A percentile compares a stretch with the other conserved stretches of the same genome.
Conservation (phyloP, 164 flowering plant species). For the Warburgia ugandensis region DNA sequence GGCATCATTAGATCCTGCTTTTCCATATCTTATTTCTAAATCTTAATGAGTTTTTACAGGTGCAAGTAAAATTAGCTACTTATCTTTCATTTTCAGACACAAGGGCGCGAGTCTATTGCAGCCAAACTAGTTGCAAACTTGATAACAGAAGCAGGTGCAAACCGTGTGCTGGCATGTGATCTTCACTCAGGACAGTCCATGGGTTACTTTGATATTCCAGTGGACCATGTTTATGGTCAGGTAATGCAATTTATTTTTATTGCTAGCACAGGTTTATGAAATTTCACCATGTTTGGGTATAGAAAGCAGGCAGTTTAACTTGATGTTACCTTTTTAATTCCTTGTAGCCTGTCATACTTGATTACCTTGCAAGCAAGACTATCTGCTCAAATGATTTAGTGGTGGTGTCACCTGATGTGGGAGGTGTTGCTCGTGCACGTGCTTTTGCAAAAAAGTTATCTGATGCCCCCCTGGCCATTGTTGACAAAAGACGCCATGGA, state of each 20-base stretch:
- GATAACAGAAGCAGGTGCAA: slow-evolving; percentile 95
- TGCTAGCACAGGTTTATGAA: too few species aligned
- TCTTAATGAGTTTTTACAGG: not conserved
- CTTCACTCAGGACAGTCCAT: slow-evolving; percentile 99
- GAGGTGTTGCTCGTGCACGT: slow-evolving; percentile 97
- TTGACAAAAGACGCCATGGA: slow-evolving; percentile 94
- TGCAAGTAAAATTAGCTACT: not conserved
- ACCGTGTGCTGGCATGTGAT: slow-evolving; percentile 97
- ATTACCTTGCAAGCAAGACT: slow-evolving; percentile 93
- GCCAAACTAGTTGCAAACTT: slow-evolving; percentile 96
- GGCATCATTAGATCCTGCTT: not conserved
- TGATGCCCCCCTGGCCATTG: slow-evolving; percentile 98
- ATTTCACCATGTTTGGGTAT: too few species aligned
- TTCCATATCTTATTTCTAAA: not conserved
- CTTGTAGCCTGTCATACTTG: slow-evolving; percentile 85
- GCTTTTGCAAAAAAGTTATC: slow-evolving; percentile 96
- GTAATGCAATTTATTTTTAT: slow-evolving; percentile 30
- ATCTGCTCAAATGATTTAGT: slow-evolving; percentile 81
- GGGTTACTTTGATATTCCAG: slow-evolving; percentile 99
- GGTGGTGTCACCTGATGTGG: slow-evolving; percentile 98
- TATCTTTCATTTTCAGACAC: slow-evolving; percentile 49
- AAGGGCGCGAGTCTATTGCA: slow-evolving; percentile 98
- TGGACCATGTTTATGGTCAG: slow-evolving; percentile 95
- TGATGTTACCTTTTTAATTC: slow-evolving; percentile 7
- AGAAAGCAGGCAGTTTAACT: too few species aligned